A percentile compares a stretch with the other conserved stretches of the same genome.
These are phyloP conservation scores for Rubia peregrina DNA, from an alignment of 305 asterid species.

Conservation along the genomic window DNA sequence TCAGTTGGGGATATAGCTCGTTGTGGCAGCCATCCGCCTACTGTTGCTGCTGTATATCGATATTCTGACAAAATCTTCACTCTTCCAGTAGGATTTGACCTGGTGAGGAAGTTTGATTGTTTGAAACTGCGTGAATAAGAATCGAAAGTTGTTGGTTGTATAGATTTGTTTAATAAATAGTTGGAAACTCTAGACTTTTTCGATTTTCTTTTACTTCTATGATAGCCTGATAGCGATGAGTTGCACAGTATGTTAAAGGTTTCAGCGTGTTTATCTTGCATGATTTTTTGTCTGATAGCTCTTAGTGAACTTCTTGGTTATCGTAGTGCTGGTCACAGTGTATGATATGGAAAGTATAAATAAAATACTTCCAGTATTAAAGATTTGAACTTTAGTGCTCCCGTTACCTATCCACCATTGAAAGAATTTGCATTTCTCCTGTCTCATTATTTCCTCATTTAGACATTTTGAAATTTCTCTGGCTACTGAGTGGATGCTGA, in stretches of 20 bases:
- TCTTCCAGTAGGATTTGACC: slow-evolving; percentile 84
- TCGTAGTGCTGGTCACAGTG: neutral
- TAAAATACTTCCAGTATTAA: neutral
- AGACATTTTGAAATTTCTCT: neutral
- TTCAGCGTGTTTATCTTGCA: neutral
- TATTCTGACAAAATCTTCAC: slow-evolving; percentile 47
- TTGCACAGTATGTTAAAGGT: neutral
- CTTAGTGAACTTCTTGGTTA: neutral
- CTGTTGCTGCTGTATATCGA: slow-evolving; percentile 70
- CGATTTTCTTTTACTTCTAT: neutral
- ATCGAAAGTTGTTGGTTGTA: neutral
- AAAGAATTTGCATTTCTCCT: neutral
- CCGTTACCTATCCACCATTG: neutral
- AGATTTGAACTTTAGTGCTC: neutral
- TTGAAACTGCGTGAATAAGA: neutral
- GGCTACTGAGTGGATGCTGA: neutral
- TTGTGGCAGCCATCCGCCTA: slow-evolving; percentile 83
- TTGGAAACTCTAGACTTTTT: neutral
- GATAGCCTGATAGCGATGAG: neutral
- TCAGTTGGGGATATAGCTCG: slow-evolving; percentile 89
- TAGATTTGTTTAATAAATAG: no score
- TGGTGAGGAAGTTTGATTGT: slow-evolving; percentile 39
- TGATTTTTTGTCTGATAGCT: slow-evolving; percentile 5
- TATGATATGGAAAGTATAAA: neutral
- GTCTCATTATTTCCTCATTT: neutral